These are phyloP conservation scores for Solidago caesia DNA, from an alignment of 129 eudicot species.

Conservation along the genomic window DNA sequence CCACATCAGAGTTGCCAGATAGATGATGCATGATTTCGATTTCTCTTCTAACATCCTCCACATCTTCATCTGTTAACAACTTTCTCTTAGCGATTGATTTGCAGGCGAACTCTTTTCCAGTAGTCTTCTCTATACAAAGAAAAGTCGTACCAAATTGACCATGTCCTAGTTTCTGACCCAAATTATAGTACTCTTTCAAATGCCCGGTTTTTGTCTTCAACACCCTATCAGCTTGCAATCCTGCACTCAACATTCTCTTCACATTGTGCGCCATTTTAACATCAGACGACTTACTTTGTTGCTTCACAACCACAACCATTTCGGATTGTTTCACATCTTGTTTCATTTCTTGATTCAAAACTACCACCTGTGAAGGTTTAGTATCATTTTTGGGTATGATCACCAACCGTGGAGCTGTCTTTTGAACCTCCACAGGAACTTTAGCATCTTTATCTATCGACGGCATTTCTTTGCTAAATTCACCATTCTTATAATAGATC, in stretches of 20 bases:
- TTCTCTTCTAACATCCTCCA: conserved; percentile 83
- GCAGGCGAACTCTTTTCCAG: conserved; percentile 73
- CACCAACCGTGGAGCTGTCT: conserved; percentile 53
- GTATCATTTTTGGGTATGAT: conserved; percentile 37
- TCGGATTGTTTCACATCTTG: conserved; percentile 26
- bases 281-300: conserved; percentile 32
- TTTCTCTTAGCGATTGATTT: conserved; percentile 86
- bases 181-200: conserved; percentile 63
- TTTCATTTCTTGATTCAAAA: conserved; percentile 17
- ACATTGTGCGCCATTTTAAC: conserved; percentile 41
- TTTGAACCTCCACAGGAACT: conserved; percentile 29
- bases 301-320: conserved; percentile 35
- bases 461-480: conserved; percentile 19
- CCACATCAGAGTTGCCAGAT: conserved; percentile 60
- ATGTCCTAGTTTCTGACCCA: conserved; percentile 74
- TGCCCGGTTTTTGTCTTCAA: conserved; percentile 70
- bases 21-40: conserved; percentile 89
- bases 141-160: conserved; percentile 91
- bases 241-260: conserved; percentile 65
- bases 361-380: conserved; percentile 24
- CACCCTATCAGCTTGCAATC: conserved; percentile 67
- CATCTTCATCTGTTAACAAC: conserved; percentile 58
- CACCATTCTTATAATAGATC: conserved; percentile 33
- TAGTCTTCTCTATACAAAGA: conserved; percentile 62
- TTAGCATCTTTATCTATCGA: conserved; percentile 23